Evolutionary conservation across 2,329 filamentous ascomycete species (phyloP).

Genomic region (Microsporum audouinii): DNA sequence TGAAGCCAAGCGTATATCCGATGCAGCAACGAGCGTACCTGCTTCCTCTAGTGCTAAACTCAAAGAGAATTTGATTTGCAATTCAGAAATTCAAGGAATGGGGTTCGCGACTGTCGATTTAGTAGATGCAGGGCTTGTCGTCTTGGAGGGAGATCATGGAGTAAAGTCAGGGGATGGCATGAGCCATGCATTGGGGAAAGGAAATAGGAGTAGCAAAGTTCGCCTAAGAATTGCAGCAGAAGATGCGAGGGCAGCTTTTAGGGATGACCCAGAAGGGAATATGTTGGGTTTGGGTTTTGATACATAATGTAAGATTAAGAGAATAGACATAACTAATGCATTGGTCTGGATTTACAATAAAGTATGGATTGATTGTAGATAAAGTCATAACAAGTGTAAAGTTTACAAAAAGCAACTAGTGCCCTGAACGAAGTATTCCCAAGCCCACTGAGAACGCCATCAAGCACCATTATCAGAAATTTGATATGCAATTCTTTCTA

Average conservation of each 20-base stretch:
- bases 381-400: background rate
- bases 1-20: conserved; percentile 60
- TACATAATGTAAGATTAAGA: conserved; percentile 1
- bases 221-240: conserved; percentile 79
- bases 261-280: conserved; percentile 77
- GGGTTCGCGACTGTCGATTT: conserved; percentile 68
- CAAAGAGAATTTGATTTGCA: conserved; percentile 47
- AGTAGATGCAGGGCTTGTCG: conserved; percentile 76
- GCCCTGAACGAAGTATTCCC: background rate
- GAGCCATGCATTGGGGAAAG: conserved; percentile 46
- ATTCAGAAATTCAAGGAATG: conserved; percentile 45
- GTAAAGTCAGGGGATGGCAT: conserved; percentile 18
- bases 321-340: background rate
- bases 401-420: background rate
- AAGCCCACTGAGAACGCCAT: conserved; percentile 5
- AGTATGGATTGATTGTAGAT: background rate
- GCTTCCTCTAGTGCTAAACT: conserved; percentile 48
- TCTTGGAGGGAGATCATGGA: conserved; percentile 50
- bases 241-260: conserved; percentile 76
- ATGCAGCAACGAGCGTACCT: conserved; percentile 31
- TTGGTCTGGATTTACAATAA: background rate
- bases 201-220: conserved; percentile 79
- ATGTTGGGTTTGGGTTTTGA: conserved; percentile 54
- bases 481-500: conserved; percentile 27
- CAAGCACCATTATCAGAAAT: conserved; percentile 9